phyloP scores from a whole-genome alignment of 139 green algal species.

The Trebouxia sp. region DNA sequence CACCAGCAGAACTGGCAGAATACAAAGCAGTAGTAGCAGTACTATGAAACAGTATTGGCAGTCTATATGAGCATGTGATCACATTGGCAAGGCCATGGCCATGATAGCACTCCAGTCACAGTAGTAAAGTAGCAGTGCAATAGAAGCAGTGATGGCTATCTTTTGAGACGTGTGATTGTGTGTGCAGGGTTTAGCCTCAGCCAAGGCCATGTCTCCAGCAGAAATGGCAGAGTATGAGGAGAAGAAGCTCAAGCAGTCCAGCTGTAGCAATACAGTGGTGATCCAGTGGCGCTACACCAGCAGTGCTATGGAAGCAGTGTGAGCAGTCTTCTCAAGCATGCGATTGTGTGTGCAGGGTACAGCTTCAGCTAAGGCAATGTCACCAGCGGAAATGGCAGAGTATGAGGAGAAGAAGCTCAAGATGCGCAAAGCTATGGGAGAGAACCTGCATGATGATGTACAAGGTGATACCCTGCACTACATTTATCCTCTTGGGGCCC shows the following conservation, averaged over 20 bases:
- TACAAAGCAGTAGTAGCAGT: too few species aligned
- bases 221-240: conserved; percentile 83
- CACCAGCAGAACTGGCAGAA: too few species aligned
- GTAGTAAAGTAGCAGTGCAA: background rate
- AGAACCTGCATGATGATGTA: conserved; percentile 73
- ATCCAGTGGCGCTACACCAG: too few species aligned
- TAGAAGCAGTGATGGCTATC: too few species aligned
- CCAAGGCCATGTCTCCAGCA: too few species aligned
- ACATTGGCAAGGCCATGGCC: too few species aligned
- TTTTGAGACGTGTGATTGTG: background rate
- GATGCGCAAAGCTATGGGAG: conserved; percentile 72
- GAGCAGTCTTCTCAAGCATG: background rate
- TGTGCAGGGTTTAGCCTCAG: background rate
- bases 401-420: conserved; percentile 88
- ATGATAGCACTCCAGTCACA: too few species aligned
- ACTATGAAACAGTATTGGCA: too few species aligned
- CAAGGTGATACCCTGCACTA: too few species aligned
- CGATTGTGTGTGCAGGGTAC: background rate
- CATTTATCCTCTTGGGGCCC: too few species aligned
- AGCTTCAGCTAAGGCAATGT: conserved; percentile 43
- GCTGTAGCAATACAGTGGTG: too few species aligned
- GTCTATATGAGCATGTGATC: too few species aligned
- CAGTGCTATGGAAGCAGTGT: background rate
- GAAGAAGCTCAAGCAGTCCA: conserved; percentile 76
- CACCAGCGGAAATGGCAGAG: conserved; percentile 53